Base-by-base conservation (phyloP, 1,284 basidiomycete species). In the Termitomyces sp. region DNA sequence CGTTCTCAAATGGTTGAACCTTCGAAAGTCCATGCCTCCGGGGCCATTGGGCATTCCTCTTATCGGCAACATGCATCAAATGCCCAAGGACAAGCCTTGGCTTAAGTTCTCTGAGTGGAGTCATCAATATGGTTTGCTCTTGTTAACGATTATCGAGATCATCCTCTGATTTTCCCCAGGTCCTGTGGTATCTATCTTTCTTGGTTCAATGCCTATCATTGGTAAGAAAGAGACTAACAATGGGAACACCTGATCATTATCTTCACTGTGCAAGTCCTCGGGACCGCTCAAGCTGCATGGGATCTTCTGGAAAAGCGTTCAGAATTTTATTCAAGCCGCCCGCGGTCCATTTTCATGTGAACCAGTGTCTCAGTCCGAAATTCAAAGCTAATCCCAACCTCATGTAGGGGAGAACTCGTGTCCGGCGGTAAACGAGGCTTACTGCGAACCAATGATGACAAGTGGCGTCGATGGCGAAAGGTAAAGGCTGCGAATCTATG, bases 171-270 rank as follows among this genome's bases (percentile, higher is more conserved):
- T 34, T 17, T 19, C 24, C 5, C 39, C 21, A 68, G 81, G 79
- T 2, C 75, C 82, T 2, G 76, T 84, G 34, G 71, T 83, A 17
- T 79, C 77, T n/a, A 70, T 86, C 6, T 77, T 80, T 59, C 67
- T 83, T 34, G 79, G 79, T 2, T 70, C 70, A 6, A 80, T 78
- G 1, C 76, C 78, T 6, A 75, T 78, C 2, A 73, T 81, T 24
- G 68, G 75, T 73, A 48, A 33, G 69, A 60, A 1, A 26, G 17
- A 12, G 1, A 28, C 5, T 0, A 26, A 8, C 36, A 26, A 36
- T 4, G 10, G 17, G 34, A 48, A 38, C 7, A 38, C 12, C 24
- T 34, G 5, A 48, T 48, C 34, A 38, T 28, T 17, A 26, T 3
- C 13, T 39, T 15, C 5, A 1, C 10, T 9, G 10, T 7, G 10